These are phyloP conservation scores for Phaeosphaeriaceae sp. DNA, from an alignment of 2,329 filamentous ascomycete genomes.

Conservation along the genomic window DNA sequence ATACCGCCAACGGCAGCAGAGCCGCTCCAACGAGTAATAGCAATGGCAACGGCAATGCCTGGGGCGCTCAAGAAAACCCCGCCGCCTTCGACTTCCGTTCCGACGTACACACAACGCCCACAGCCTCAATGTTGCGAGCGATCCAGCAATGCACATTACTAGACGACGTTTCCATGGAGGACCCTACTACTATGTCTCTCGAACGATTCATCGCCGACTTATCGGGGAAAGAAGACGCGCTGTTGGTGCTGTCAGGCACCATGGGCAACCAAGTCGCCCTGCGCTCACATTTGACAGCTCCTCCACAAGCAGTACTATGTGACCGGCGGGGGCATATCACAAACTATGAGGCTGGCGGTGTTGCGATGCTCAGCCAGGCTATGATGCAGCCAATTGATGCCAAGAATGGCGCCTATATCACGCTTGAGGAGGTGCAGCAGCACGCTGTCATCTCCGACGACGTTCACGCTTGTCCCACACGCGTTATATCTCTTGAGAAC, in stretches of 20 bases:
- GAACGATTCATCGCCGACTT: slow-evolving; percentile 76
- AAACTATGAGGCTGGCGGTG: slow-evolving; percentile 71
- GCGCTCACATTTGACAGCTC: slow-evolving; percentile 76
- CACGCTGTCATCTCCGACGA: slow-evolving; percentile 70
- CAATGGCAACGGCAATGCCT: slow-evolving; percentile 36
- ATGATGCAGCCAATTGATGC: slow-evolving; percentile 71
- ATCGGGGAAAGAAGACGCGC: slow-evolving; percentile 74
- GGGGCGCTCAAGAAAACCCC: slow-evolving; percentile 54
- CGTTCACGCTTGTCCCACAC: slow-evolving; percentile 79
- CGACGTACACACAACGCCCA: slow-evolving; percentile 47
- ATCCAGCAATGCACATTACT: slow-evolving; percentile 75
- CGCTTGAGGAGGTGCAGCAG: slow-evolving; percentile 75
- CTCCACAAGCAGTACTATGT: slow-evolving; percentile 80
- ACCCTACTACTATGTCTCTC: slow-evolving; percentile 76
- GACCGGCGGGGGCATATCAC: slow-evolving; percentile 82
- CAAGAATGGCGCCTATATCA: slow-evolving; percentile 74
- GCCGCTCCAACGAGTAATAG: slow-evolving; percentile 17
- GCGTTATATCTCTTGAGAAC: slow-evolving; percentile 83
- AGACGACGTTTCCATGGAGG: slow-evolving; percentile 85
- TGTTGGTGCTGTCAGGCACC: slow-evolving; percentile 87
- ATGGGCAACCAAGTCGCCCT: slow-evolving; percentile 93
- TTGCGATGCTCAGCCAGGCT: slow-evolving; percentile 74
- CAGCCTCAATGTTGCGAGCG: slow-evolving; percentile 77
- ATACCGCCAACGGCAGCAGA: slow-evolving; percentile 38
- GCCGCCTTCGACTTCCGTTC: slow-evolving; percentile 64